Conservation (phyloP, 352 stramenopile species). For the Phytophthora pini region DNA sequence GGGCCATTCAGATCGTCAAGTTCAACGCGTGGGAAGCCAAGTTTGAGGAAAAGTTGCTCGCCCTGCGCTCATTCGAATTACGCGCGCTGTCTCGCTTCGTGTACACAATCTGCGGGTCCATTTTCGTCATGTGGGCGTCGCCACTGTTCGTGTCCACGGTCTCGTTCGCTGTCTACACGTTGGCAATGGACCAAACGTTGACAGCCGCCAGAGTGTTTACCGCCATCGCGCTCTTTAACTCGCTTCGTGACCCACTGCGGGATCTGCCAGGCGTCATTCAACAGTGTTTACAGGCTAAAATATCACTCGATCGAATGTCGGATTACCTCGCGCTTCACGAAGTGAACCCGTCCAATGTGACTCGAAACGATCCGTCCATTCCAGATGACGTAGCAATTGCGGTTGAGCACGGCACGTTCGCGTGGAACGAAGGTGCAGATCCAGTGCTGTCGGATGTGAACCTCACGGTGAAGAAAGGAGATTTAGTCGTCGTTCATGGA, state of each 20-base stretch:
- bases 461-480: conserved; percentile 31
- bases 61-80: conserved; percentile 78
- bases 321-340: conserved; percentile 33
- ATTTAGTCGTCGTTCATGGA: conserved; percentile 44
- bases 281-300: conserved; percentile 17
- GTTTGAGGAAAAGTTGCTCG: conserved; percentile 39
- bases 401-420: conserved; percentile 34
- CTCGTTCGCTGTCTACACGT: conserved; percentile 51
- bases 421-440: conserved; percentile 21
- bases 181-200: conserved; percentile 35
- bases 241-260: conserved; percentile 37
- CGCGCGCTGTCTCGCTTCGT: conserved; percentile 67
- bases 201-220: conserved; percentile 57
- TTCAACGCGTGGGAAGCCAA: conserved; percentile 95
- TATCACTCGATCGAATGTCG: conserved; percentile 35
- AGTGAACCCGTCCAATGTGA: conserved; percentile 9
- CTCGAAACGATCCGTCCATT: conserved; percentile 1
- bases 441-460: conserved; percentile 30
- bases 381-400: conserved; percentile 25
- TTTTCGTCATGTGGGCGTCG: conserved; percentile 53
- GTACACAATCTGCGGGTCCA: conserved; percentile 71
- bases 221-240: conserved; percentile 50
- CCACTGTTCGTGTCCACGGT: conserved; percentile 53
- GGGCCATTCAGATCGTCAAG: conserved; percentile 96
- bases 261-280: conserved; percentile 38